Base-by-base conservation (phyloP, 2,329 filamentous ascomycete genomes). In the Fusarium marasasianum region DNA sequence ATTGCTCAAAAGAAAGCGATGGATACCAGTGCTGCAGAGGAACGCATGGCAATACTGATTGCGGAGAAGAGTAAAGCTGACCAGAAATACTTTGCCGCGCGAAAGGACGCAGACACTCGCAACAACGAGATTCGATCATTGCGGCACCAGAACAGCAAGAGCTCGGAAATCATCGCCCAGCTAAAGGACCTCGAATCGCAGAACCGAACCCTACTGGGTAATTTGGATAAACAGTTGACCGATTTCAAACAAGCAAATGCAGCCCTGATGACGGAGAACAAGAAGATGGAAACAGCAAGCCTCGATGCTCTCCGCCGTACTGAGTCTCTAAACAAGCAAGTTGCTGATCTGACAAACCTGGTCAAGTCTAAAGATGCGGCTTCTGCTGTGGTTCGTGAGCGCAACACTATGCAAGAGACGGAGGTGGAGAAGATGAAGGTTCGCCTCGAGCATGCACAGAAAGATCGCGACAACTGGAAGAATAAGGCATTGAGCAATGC, bases 1-100 rank as follows among this genome's bases (percentile, higher is more conserved):
- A 83, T 98, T 66, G 95, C 95, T 13, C 92, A 92, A 58, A 96
- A 94, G 84, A 98, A 98, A 83, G 91, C 97, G 40, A 89, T 92
- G 77, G 95, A 98, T 71, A 91, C 93, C 59, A 86, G 87, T 11
- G 87, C 88, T 8, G 85, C 94, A 79, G 95, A 98, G 83, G 95
- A 98, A 64, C 93, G 92, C 71, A 86, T 96, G 43, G 85, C 90
- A 24, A 87, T 93, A 31, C 85, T 97, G 26, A 90, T 90, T 45
- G 94, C 94, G 1, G 95, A 99, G 83, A 99, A 99, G 85, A 91
- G 92, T 74, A 98, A 98, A 83, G 96, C 96, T 3, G 96, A 99
- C 79, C 96, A 98, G 80, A 98, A 98, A 83, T 99, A 97, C 81
- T 98, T 98, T 82, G 94, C 94, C 3, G 94, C 95, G 14, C 95